Evolutionary conservation across 2,329 filamentous ascomycete species (phyloP).

Genomic region (Dothidotthia symphoricarpi): DNA sequence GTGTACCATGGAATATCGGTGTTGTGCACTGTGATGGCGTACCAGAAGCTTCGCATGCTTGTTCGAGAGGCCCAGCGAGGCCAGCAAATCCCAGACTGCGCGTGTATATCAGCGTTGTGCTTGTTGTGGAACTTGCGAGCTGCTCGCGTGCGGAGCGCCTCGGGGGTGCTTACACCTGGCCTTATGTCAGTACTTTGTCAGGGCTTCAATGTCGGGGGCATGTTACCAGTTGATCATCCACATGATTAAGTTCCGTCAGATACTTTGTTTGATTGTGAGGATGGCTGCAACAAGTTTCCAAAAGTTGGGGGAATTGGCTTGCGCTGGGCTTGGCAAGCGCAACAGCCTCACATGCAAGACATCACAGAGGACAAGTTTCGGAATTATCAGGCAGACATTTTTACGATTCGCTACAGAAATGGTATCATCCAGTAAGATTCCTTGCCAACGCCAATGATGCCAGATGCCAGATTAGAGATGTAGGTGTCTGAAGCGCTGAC

Average conservation of each 20-base stretch:
- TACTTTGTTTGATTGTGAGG: conserved; percentile 4
- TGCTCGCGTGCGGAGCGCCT: conserved; percentile 8
- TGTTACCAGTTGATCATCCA: conserved; percentile 84
- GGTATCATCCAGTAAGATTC: conserved; percentile 11
- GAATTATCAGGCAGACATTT: conserved; percentile 2
- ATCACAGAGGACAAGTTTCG: conserved; percentile 4
- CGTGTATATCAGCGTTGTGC: conserved; percentile 16
- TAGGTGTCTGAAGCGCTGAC: neutral
- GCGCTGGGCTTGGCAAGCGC: conserved; percentile 9
- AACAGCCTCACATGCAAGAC: conserved; percentile 12
- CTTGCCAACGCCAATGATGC: conserved; percentile 12
- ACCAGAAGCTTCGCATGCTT: conserved; percentile 65
- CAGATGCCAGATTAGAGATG: neutral
- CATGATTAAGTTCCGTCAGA: conserved; percentile 52
- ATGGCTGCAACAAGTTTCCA: conserved; percentile 7
- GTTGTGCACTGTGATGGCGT: neutral
- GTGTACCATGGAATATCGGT: neutral
- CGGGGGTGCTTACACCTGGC: conserved; percentile 18
- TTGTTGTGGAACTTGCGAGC: conserved; percentile 2
- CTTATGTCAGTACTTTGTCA: neutral
- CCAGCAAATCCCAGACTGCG: conserved; percentile 80
- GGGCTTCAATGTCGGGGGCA: neutral
- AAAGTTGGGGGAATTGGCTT: conserved; percentile 9
- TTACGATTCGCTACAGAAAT: conserved; percentile 13
- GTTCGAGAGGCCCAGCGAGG: conserved; percentile 81